Evolutionary conservation across 2,329 filamentous ascomycete species (phyloP).

Genomic region (Penicillium sp.): DNA sequence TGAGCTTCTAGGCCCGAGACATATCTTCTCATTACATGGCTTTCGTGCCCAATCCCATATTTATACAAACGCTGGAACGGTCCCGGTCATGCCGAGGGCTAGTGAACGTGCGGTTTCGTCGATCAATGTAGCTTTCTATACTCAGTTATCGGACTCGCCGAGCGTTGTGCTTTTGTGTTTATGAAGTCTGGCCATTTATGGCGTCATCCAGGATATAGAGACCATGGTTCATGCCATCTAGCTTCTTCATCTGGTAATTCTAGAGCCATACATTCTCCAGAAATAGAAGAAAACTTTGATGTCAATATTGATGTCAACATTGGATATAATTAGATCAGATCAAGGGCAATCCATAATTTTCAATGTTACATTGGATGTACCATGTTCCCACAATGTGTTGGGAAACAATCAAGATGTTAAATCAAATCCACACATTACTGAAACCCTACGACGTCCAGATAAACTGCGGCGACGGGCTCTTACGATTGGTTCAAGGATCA

Average conservation of each 20-base stretch:
- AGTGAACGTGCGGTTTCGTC: no score
- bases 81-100: not conserved
- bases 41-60: not conserved
- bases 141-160: not conserved
- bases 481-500: constrained; percentile 3
- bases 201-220: not conserved
- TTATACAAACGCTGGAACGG: not conserved
- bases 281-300: no score
- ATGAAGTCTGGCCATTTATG: not conserved
- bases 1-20: no score
- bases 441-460: constrained; percentile 7
- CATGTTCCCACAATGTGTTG: not conserved
- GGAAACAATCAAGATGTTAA: not conserved
- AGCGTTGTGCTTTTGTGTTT: not conserved
- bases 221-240: not conserved
- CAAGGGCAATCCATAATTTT: not conserved
- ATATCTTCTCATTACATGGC: not conserved
- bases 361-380: not conserved
- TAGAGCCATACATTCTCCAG: no score
- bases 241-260: no score
- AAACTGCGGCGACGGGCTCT: constrained; percentile 3
- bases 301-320: no score
- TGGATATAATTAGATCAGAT: not conserved
- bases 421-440: not conserved
- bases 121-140: not conserved